Base-by-base conservation (phyloP, 768 basidiomycete genomes). In the Serpula lacrymans region DNA sequence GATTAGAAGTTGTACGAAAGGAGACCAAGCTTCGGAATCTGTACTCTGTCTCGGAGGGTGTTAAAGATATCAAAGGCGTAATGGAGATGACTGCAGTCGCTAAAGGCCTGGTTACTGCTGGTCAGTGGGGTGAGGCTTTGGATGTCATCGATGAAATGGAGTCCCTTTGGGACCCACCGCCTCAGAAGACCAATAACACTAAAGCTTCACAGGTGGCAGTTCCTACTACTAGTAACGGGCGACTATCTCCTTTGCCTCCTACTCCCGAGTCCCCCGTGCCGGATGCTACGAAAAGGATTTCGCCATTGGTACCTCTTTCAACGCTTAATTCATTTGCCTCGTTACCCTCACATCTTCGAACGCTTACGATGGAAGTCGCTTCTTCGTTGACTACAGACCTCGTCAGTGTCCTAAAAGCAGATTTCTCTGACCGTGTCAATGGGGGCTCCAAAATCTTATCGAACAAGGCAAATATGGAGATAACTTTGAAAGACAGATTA, bases 71-170 rank as follows among this genome's bases (percentile, higher is more conserved):
- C 7, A 71, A 70, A 7, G 78, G 80, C 12, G 80, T 93, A 20
- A 77, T 84, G 36, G 90, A 96, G 53, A 84, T 88, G 73, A 71
- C 82, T 0, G 75, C 75, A 3, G 74, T 90, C 29, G 81, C 84
- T 21, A 78, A 74, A 41, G 71, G 76, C 18, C 60, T 96, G 38
- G 89, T 93, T n/a, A 73, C 71, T 34, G 82, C 82, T 14, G 91
- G 88, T 1, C 88, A 96, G 49, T 97, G 90, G 87, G 78, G 79
- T 11, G 86, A 88, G 41, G 92, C 92, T 6, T 64, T 97, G 41
- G 75, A 74, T 34, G 71, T 92, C 13, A 75, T 90, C 26, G 81
- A 88, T 34, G 74, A 79, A 36, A 59, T 92, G 46, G 73, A 84
- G 40, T 63, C 60, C 34, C 60, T 87, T 50, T 84, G 82, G 78